Conservation (phyloP, 2,329 filamentous ascomycete species). For the Trichoderma breve region DNA sequence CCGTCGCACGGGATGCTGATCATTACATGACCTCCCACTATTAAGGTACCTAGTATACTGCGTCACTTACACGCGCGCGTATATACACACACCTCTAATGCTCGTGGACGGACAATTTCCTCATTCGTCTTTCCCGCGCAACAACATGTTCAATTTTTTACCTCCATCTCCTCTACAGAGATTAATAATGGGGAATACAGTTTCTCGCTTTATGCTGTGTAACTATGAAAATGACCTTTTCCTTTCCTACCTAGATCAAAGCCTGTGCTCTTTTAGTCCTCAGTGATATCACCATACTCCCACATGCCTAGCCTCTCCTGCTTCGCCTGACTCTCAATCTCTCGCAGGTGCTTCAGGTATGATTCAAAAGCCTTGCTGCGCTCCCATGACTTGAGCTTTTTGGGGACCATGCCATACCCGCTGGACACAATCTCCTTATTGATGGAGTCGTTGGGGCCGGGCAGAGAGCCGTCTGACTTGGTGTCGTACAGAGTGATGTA, state of each 20-base stretch:
- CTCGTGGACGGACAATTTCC: not conserved
- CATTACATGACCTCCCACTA: not conserved
- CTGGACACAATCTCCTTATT: constrained; percentile 84
- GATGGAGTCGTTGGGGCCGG: constrained; percentile 70
- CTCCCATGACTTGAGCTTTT: constrained; percentile 92
- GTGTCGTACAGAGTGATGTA: constrained; percentile 88
- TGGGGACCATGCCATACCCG: constrained; percentile 86
- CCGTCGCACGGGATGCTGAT: not conserved
- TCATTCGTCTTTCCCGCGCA: not conserved
- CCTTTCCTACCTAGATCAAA: not conserved
- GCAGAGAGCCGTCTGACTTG: constrained; percentile 54
- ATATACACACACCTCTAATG: not conserved
- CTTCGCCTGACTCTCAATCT: constrained; percentile 77
- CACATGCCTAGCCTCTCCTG: constrained; percentile 81
- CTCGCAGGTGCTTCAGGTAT: constrained; percentile 68
- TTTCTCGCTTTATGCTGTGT: not conserved
- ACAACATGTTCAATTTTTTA: not conserved
- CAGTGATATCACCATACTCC: constrained; percentile 97
- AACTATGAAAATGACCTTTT: not conserved
- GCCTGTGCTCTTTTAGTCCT: constrained; percentile 59
- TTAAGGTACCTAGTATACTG: not conserved
- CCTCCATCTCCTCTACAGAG: not conserved
- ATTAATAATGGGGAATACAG: not conserved
- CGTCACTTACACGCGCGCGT: not conserved
- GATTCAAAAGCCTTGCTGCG: constrained; percentile 65